Base-by-base conservation (phyloP, 1,284 basidiomycete genomes). In the Blastosporella zonata region DNA sequence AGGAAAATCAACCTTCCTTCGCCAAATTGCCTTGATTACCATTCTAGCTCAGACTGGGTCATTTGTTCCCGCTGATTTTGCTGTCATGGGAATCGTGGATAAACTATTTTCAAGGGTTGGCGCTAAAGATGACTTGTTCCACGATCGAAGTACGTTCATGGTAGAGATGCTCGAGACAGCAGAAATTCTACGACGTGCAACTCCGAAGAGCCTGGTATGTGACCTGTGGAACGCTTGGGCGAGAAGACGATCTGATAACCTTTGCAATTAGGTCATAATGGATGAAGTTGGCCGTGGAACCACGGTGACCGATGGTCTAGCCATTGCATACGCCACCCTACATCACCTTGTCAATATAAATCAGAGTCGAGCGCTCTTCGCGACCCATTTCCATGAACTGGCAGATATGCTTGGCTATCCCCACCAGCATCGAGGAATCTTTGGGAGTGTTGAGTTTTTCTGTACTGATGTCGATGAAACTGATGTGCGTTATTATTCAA, bases 201-300 rank as follows among this genome's bases (percentile, higher is more conserved):
- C 93, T 10, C 69, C 81, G 3, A 79, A 75, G 46, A 95, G 92
- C 52, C 72, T 97, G 48, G 90, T 90, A 56, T 56, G 81, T 28
- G 21, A 2, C 44, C 50, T 41, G 13, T 35, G 29, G 2, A 22
- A 7, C 6, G 20, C 13, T 3, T 25, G 8, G n/a, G 15, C 6
- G 4, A 34, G 15, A 13, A 10, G 2, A 22, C n/a, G n/a, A n/a
- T n/a, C n/a, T 38, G 43, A 27, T 23, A 25, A 21, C 21, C n/a
- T 39, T 29, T n/a, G n/a, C 9, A n/a, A 23, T 21, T 50, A 92
- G 90, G 90, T 97, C 15, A 94, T 97, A 56, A 95, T 97, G 90
- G 94, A 97, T 63, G 96, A 99, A 70, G 90, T 99, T 15, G 96
- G 96, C 2, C 76, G 96, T 56, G 96, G 96, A 17, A 99, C 97